Conservation (phyloP, 2,329 filamentous ascomycete genomes). For the Coniochaeta prunicola region DNA sequence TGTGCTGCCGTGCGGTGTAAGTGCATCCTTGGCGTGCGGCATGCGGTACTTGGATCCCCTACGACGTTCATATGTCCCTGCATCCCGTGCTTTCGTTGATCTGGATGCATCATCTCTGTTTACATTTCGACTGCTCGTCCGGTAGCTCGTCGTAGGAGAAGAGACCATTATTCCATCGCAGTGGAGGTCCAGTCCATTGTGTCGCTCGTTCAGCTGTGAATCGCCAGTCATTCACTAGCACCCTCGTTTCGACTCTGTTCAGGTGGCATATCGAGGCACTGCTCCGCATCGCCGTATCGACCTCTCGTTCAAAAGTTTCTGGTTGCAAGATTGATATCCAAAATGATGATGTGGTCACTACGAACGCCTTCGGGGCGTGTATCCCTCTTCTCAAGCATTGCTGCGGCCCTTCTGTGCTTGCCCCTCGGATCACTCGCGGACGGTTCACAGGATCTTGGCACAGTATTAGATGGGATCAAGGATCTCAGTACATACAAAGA, state of each 20-base stretch:
- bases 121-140: neutral
- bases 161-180: neutral
- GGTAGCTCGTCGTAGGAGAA: neutral
- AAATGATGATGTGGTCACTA: neutral
- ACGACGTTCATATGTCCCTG: neutral
- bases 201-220: neutral
- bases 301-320: neutral
- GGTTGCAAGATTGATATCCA: neutral
- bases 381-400: neutral
- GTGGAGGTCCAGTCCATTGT: neutral
- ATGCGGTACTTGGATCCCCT: neutral
- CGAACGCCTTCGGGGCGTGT: neutral
- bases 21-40: neutral
- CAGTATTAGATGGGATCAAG: constrained; percentile 27
- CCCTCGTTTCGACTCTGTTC: neutral
- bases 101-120: neutral
- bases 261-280: neutral
- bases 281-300: neutral
- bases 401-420: neutral
- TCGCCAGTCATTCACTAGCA: neutral
- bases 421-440: neutral
- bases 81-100: neutral
- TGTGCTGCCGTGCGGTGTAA: neutral
- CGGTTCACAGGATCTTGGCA: constrained; percentile 27
- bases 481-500: constrained; percentile 36